phyloP scores from a whole-genome alignment of 495 filamentous ascomycete genomes.

The Tuber calosporum region DNA sequence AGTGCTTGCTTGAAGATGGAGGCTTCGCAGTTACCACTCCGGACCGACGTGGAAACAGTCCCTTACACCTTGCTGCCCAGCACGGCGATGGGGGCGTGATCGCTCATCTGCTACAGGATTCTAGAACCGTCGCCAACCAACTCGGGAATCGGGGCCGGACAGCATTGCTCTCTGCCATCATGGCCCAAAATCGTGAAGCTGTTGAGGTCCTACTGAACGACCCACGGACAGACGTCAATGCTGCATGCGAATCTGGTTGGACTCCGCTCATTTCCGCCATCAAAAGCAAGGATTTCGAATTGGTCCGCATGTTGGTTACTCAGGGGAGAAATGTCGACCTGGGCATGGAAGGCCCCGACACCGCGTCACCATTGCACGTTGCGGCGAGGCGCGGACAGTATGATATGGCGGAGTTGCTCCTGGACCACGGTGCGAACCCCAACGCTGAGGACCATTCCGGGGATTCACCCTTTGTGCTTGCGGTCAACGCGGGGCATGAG shows the following conservation, averaged over 20 bases:
- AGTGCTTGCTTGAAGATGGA: conserved; percentile 2
- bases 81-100: not conserved
- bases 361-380: conserved; percentile 17
- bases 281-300: not conserved
- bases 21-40: not conserved
- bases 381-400: conserved; percentile 15
- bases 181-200: not conserved
- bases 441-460: conserved; percentile 6
- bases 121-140: not conserved
- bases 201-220: not conserved
- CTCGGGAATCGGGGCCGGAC: not conserved
- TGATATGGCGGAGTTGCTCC: conserved; percentile 14
- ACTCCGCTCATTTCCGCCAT: not conserved
- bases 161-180: not conserved
- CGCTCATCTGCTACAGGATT: not conserved
- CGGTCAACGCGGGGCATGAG: conserved; percentile 6
- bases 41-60: not conserved
- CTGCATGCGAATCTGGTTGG: not conserved
- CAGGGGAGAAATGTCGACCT: not conserved
- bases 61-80: not conserved
- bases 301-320: not conserved
- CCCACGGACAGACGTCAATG: not conserved
- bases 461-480: conserved; percentile 1
- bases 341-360: not conserved
- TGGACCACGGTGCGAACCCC: conserved; percentile 21